Evolutionary conservation across 768 basidiomycete species (phyloP), one percentile per base, ranked within the genome.

Genomic region (Hortiboletus campestris): DNA sequence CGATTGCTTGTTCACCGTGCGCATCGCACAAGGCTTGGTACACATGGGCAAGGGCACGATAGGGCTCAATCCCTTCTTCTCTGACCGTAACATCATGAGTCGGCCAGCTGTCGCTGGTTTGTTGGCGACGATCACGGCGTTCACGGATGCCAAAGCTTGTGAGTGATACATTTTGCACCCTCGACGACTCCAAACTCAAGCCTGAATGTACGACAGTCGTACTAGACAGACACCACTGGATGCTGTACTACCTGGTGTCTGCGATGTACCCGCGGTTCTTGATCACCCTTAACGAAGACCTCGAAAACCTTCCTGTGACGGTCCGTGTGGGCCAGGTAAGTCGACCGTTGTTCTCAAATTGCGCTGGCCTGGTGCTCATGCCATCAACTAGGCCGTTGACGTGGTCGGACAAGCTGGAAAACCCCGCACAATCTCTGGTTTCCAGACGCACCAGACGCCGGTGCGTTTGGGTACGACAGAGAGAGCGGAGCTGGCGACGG

Each of bases 41-140:
- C 94, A 98, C 72, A 95, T 98, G 95, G 97, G 97, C 71, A 99
- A 99, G 75, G 97, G 97, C 35, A 98, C 95, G 14, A 91, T 99
- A 68, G 91, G 91, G 12, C 77, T 99, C 63, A 98, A 96, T 71
- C 96, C 97, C 4, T 98, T 97, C 86, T 98, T 91, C 82, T 83
- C 82, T 34, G 96, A 98, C 72, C 84, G 96, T 38, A 84, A 81
- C 51, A 87, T 96, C 66, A 89, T 98, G 88, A 90, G 84, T 65
- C 83, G 88, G 49, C 84, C 91, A 1, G 94, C 94, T 6, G 81
- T 97, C 14, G 94, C 94, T 35, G 97, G 96, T 46, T 72, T 98
- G 38, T 74, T 99, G 55, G 86, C 94, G 12, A 89, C 91, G 0
- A 67, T 98, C 52, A 86, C 91, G 5, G 93, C 93, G 25, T 98